Conservation (phyloP, 2,329 filamentous ascomycete species). For the Tolypocladium endophyticum region DNA sequence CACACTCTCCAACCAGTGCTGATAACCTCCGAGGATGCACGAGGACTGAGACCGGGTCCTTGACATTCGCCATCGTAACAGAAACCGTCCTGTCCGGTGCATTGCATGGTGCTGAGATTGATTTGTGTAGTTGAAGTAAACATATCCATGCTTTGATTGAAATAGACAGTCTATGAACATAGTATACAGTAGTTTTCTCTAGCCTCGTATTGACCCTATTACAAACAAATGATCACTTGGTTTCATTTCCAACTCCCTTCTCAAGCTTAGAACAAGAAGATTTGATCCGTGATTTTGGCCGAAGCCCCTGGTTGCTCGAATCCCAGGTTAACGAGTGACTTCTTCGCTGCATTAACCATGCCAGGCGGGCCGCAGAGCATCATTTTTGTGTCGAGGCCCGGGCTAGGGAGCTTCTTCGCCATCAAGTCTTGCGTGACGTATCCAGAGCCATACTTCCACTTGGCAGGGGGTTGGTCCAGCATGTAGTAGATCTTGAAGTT, state of each 20-base stretch:
- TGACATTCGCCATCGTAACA: background rate
- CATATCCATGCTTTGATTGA: background rate
- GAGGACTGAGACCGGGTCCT: background rate
- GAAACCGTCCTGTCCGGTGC: background rate
- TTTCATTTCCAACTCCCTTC: background rate
- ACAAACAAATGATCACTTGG: background rate
- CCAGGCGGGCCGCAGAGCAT: slow-evolving; percentile 51
- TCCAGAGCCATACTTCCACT: slow-evolving; percentile 38
- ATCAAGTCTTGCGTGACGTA: slow-evolving; percentile 42
- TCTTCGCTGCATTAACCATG: slow-evolving; percentile 48
- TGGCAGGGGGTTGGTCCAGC: slow-evolving; percentile 32
- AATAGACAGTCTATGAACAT: background rate
- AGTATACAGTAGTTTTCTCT: background rate
- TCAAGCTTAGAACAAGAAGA: slow-evolving; percentile 38
- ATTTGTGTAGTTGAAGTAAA: background rate
- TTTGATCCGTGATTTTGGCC: slow-evolving; percentile 41
- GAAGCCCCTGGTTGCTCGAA: slow-evolving; percentile 38
- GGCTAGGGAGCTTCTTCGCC: slow-evolving; percentile 32
- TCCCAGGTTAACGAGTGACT: slow-evolving; percentile 34
- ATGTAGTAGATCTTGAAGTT: slow-evolving; percentile 48
- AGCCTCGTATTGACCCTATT: background rate
- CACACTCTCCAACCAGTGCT: background rate
- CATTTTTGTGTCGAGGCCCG: slow-evolving; percentile 36
- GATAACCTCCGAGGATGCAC: background rate
- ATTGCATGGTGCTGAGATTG: background rate